Evolutionary conservation across 805 yeast species (phyloP).

Genomic region (Yarrowia osloensis): DNA sequence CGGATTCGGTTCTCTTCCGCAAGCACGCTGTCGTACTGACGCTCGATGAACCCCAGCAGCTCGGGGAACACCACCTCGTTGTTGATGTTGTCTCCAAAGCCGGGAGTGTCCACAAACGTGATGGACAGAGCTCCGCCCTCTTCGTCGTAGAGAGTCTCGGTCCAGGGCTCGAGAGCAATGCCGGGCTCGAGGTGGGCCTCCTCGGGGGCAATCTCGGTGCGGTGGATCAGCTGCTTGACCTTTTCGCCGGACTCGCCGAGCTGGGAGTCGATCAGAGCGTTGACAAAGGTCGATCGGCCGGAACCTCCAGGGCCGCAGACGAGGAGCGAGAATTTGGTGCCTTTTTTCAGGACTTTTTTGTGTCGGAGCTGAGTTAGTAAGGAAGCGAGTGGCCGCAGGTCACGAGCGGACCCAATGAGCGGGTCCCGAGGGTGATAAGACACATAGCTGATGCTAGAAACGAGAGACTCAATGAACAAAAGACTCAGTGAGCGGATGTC

Average conservation of each 20-base stretch:
- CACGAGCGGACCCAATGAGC: too few relatives aligned
- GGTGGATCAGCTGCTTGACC: slow-evolving; percentile 17
- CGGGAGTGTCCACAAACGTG: slow-evolving; percentile 69
- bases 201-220: background rate
- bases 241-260: slow-evolving; percentile 9
- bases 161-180: slow-evolving; percentile 10
- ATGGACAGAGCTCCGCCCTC: slow-evolving; percentile 52
- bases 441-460: too few relatives aligned
- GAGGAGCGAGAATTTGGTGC: slow-evolving; percentile 64
- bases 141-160: slow-evolving; percentile 55
- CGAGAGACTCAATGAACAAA: too few relatives aligned
- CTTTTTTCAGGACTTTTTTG: slow-evolving; percentile 62
- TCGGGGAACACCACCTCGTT: slow-evolving; percentile 53
- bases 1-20: slow-evolving; percentile 74
- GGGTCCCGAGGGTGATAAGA: too few relatives aligned
- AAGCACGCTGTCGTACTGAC: slow-evolving; percentile 69
- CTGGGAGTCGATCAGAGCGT: slow-evolving; percentile 54
- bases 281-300: slow-evolving; percentile 73
- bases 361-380: slow-evolving; percentile 45
- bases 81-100: slow-evolving; percentile 75
- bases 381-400: too few relatives aligned
- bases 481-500: too few relatives aligned
- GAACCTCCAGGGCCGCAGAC: slow-evolving; percentile 72
- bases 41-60: slow-evolving; percentile 63
- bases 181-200: slow-evolving; percentile 29